Evolutionary conservation across 2,329 filamentous ascomycete species (phyloP).

Genomic region (Penicillium sp.): DNA sequence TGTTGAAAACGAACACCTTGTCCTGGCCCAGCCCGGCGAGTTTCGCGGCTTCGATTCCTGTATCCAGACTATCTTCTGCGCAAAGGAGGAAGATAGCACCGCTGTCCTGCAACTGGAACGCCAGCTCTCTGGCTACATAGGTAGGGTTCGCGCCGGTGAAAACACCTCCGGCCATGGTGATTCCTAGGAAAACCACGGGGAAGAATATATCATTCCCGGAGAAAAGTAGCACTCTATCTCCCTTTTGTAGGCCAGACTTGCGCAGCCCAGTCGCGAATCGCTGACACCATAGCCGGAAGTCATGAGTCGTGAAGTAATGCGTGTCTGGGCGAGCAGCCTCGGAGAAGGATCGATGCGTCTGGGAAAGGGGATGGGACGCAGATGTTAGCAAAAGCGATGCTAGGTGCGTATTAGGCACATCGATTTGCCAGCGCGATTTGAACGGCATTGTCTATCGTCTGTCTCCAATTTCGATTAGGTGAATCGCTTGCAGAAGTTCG

Average conservation of each 20-base stretch:
- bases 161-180: conserved; percentile 77
- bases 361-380: conserved; percentile 52
- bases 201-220: conserved; percentile 76
- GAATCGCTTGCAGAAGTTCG: not conserved
- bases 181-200: conserved; percentile 71
- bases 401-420: conserved; percentile 50
- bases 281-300: conserved; percentile 73
- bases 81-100: conserved; percentile 68
- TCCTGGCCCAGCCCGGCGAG: conserved; percentile 59
- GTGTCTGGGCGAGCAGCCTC: conserved; percentile 71
- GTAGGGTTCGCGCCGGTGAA: conserved; percentile 78
- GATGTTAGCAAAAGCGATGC: conserved; percentile 55
- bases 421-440: conserved; percentile 55
- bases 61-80: conserved; percentile 63
- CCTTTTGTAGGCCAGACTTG: conserved; percentile 65
- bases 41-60: conserved; percentile 69
- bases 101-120: conserved; percentile 75
- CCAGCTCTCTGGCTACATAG: conserved; percentile 72
- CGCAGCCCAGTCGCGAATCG: conserved; percentile 72
- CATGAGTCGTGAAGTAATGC: conserved; percentile 66
- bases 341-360: conserved; percentile 57
- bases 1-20: conserved; percentile 70
- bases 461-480: not conserved
- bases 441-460: conserved; percentile 53
- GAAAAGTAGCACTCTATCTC: conserved; percentile 75